Evolutionary conservation across 1,139 yeast species (phyloP), one percentile per base, ranked within the genome.

Genomic region (Yamadazyma jaroonii): DNA sequence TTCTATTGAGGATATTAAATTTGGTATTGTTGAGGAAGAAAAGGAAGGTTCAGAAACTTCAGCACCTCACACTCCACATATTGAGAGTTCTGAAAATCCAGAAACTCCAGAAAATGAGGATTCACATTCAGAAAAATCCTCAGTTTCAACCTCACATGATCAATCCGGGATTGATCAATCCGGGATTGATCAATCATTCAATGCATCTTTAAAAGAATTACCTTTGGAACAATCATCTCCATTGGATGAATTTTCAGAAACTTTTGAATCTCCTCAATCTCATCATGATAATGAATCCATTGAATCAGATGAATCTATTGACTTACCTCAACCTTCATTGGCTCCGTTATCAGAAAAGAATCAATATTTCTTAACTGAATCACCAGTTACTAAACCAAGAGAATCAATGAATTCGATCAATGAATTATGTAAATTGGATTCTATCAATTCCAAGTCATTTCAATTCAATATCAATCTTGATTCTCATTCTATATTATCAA

Each of bases 401-500:
- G 32, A 28, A 14, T 20, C 25, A 22, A 9, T 34, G 8, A 35
- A 34, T 21, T 38, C 41, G 6, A 31, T 48, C 25, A 42, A 42
- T 31, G 42, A 44, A 28, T 38, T 48, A 25, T 42, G 45, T 9
- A 37, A 48, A 20, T 36, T 46, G 9, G 34, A 42, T 25, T 49
- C 48, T 8, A 37, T 46, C 17, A 46, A 48, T 32, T 41, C 47
- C 15, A 40, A 42, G 32, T 44, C 50, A 9, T 46, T 48, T 30
- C 45, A 44, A 30, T 47, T 47, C 29, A 38, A 47, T 25, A 33
- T 48, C 22, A 38, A 41, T 29, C 26, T 47, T 7, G 44, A 45
- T 29, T 22, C 14, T 11, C 35, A 23, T 22, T 32, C 34, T 6
- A 29, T 34, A 8, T 15, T 27, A 17, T 23, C 35, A 5, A 32